Evolutionary conservation across 371 early-diverging fungal genomes (phyloP), one percentile per base, ranked within the genome.

Genomic region (Mortierella sp.): DNA sequence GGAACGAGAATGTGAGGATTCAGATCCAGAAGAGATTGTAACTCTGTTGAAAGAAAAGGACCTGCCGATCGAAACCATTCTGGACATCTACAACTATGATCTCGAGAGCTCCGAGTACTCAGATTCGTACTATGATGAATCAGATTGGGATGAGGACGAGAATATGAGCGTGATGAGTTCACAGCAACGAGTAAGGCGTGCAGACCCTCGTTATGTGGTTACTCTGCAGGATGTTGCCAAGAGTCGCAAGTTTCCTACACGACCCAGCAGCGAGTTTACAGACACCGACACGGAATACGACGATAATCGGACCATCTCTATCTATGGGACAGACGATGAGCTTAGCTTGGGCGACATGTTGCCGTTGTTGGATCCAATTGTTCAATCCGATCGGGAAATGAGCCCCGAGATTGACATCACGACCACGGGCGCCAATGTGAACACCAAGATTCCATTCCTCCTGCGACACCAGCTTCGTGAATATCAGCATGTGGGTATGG

Each of bases 401-500:
- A 66, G 62, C 2, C 68, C 71, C 1, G 72, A 70, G 28, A 18
- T 43, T 7, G 51, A 58, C 25, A 72, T 55, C 9, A 68, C 69
- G 37, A 62, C 68, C 7, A 79, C 79, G 16, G 79, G 79, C 5
- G 84, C 85, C 23, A 85, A 84, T 64, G 87, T 87, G 9, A 70
- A 82, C 51, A 90, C 87, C 56, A 80, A 74, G 26, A 82, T 90
- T 1, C 90, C 90, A 0, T 86, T 86, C 66, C 79, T 93, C 18
- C 68, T 93, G 58, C 86, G 92, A 16, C 91, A 90, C 30, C 83
- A 79, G 23, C 82, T 94, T 57, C 90, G 94, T 60, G 90, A 88
- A 72, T 94, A 94, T 66, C 94, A 94, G 67, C 90, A 88, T 56
- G 90, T 90, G 19, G 94, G 95, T 1, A 80, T 94, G 64, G 91